Conservation (phyloP, 139 green algal genomes). For the Chlamydomonas eustigma region DNA sequence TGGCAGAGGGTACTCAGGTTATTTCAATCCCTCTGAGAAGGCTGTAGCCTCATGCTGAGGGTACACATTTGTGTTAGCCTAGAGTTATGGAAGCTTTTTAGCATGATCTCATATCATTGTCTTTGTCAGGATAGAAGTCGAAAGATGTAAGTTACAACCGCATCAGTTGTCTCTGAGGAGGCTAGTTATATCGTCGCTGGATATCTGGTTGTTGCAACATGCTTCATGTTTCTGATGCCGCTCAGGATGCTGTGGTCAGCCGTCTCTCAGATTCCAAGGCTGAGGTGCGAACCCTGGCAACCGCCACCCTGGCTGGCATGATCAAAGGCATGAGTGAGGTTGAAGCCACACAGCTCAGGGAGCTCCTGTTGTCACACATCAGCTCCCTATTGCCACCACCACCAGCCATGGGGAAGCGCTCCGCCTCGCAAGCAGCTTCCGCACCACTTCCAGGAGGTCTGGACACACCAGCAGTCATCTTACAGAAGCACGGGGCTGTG, state of each 20-base stretch:
- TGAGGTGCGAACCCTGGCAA: slow-evolving; percentile 56
- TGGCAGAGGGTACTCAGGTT: too few species aligned
- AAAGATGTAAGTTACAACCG: too few species aligned
- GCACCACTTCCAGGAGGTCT: not conserved
- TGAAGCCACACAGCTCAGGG: slow-evolving; percentile 33
- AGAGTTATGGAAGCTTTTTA: too few species aligned
- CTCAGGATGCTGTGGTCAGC: slow-evolving; percentile 40
- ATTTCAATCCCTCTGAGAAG: too few species aligned
- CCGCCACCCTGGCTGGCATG: slow-evolving; percentile 66
- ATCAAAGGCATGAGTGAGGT: slow-evolving; percentile 41
- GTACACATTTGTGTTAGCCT: too few species aligned
- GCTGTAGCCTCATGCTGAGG: too few species aligned
- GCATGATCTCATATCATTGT: too few species aligned
- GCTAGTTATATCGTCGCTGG: too few species aligned
- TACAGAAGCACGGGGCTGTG: slow-evolving; percentile 31
- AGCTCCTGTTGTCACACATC: slow-evolving; percentile 38
- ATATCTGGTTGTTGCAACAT: too few species aligned
- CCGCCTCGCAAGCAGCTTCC: not conserved
- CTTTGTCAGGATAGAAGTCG: too few species aligned
- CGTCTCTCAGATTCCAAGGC: slow-evolving; percentile 68
- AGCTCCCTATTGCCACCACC: slow-evolving; percentile 36
- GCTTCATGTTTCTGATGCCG: too few species aligned
- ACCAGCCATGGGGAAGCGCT: not conserved
- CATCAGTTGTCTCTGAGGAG: too few species aligned
- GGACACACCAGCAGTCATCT: not conserved